phyloP scores from a whole-genome alignment of 75 land plant genomes.

The Selaginella moellendorffii region DNA sequence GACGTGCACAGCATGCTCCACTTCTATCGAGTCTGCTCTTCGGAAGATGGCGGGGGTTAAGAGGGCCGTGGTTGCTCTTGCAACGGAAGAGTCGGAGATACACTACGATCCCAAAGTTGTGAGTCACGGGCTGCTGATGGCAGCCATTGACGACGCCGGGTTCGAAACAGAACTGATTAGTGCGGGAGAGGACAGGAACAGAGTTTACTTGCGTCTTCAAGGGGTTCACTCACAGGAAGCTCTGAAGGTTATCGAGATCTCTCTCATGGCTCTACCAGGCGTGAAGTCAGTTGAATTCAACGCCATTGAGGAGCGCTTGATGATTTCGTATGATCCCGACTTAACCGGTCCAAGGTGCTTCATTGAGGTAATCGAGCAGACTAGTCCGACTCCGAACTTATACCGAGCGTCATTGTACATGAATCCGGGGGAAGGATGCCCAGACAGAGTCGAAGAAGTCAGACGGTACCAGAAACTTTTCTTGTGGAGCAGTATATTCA shows the following conservation, averaged over 20 bases:
- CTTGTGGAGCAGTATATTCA: conserved; percentile 22
- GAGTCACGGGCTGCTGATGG: neutral
- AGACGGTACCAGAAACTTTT: conserved; percentile 11
- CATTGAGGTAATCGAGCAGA: neutral
- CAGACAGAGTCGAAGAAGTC: conserved; percentile 19
- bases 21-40: conserved; percentile 9
- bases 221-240: conserved; percentile 40
- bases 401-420: neutral
- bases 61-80: conserved; percentile 8
- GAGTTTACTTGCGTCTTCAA: conserved; percentile 47
- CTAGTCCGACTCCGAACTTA: neutral
- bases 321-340: conserved; percentile 5
- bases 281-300: conserved; percentile 56
- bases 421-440: conserved; percentile 10
- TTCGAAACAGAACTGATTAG: conserved; percentile 52
- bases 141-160: neutral
- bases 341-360: neutral
- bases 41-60: neutral
- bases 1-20: conserved; percentile 14
- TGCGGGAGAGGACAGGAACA: conserved; percentile 54
- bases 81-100: conserved; percentile 14
- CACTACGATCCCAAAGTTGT: neutral
- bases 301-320: neutral
- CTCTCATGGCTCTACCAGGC: conserved; percentile 48
- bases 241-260: conserved; percentile 23